Conservation (phyloP, 306 rosid species). For the Malus fusca region DNA sequence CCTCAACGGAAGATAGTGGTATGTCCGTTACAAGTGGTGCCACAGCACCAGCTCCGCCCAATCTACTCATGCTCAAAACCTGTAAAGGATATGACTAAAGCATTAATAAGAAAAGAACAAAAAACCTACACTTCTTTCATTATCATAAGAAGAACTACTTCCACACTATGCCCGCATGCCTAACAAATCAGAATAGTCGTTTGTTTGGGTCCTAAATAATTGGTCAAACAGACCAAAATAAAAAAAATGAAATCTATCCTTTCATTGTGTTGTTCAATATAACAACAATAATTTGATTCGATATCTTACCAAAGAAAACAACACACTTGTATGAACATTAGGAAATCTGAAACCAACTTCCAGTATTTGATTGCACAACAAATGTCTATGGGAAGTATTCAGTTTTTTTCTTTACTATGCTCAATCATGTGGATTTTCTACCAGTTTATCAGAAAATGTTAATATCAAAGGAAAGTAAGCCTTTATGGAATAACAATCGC, state of each 20-base stretch:
- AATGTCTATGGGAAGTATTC: background rate
- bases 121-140: background rate
- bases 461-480: background rate
- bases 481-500: background rate
- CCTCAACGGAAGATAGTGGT: constrained; percentile 92
- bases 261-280: background rate
- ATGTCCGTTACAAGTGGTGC: constrained; percentile 92
- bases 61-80: constrained; percentile 98
- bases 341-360: constrained; percentile 13
- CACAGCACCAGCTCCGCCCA: constrained; percentile 98
- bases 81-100: constrained; percentile 30
- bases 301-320: background rate
- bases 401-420: background rate
- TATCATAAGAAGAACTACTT: constrained; percentile 6
- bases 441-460: background rate
- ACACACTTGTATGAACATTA: constrained; percentile 1
- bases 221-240: background rate
- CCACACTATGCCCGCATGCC: background rate
- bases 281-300: background rate
- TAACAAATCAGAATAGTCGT: background rate
- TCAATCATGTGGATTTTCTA: background rate
- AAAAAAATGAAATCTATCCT: background rate
- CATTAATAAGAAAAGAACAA: background rate
- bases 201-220: background rate
- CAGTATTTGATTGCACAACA: background rate